Evolutionary conservation across 176 grass and related monocot species (phyloP).

Genomic region (Otatea glauca): DNA sequence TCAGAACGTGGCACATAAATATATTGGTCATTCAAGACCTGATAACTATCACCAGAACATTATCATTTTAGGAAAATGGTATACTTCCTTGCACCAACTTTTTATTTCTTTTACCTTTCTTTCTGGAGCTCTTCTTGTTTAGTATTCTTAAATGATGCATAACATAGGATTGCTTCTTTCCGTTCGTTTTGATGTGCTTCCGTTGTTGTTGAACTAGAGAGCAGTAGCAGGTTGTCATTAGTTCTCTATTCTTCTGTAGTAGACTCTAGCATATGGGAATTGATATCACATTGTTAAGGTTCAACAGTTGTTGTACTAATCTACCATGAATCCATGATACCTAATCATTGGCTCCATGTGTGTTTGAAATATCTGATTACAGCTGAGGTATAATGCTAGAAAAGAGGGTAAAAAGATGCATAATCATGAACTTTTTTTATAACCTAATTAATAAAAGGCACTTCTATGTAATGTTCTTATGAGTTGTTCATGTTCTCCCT

Average conservation of each 20-base stretch:
- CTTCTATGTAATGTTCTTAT: constrained; percentile 9
- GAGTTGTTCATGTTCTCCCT: no score
- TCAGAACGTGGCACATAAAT: neutral
- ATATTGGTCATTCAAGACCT: neutral
- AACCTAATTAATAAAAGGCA: neutral
- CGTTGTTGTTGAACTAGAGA: no score
- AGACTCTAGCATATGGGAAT: neutral
- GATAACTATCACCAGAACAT: neutral
- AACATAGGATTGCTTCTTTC: neutral
- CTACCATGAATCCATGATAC: neutral
- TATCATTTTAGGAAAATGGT: neutral
- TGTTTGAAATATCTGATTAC: constrained; percentile 10
- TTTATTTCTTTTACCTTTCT: neutral
- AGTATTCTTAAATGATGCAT: constrained; percentile 13
- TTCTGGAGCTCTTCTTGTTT: neutral
- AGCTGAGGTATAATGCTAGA: neutral
- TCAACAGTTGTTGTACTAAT: constrained; percentile 8
- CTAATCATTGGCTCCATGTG: no score
- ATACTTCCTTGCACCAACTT: neutral
- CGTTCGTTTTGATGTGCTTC: neutral
- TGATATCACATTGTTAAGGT: constrained; percentile 3
- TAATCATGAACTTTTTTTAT: constrained; percentile 18
- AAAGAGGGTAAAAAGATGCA: neutral
- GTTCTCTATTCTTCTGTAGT: neutral
- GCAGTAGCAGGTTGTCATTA: neutral